These are phyloP conservation scores for Monoraphidium neglectum DNA, from an alignment of 139 green algal species.

Conservation along the genomic window DNA sequence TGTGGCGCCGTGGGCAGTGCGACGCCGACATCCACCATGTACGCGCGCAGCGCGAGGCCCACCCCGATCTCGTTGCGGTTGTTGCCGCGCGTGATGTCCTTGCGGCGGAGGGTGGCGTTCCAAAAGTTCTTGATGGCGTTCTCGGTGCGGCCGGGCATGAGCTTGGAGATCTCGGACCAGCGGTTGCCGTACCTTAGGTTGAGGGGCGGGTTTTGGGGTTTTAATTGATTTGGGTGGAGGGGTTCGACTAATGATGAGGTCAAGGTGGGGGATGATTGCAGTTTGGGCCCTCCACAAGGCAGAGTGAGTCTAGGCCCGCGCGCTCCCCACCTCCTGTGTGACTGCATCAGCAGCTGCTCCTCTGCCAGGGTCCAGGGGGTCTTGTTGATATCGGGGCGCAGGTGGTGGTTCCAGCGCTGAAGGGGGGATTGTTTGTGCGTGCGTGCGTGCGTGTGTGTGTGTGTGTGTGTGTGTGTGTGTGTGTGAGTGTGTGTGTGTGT, in stretches of 20 bases:
- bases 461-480: too few species aligned
- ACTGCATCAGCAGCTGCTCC: constrained; percentile 34
- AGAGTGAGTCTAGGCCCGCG: too few species aligned
- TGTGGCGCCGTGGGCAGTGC: constrained; percentile 3
- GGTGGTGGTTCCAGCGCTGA: constrained; percentile 80
- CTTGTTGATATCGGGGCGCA: constrained; percentile 74
- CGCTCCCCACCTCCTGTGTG: constrained; percentile 27
- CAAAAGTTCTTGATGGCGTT: constrained; percentile 90
- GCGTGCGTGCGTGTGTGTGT: too few species aligned
- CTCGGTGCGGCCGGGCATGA: constrained; percentile 41
- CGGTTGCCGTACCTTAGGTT: constrained; percentile 38
- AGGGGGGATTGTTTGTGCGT: not conserved
- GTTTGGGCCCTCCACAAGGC: not conserved
- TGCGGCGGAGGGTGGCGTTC: constrained; percentile 76
- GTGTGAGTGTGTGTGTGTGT: too few species aligned
- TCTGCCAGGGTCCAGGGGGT: constrained; percentile 69
- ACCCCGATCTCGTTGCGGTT: not conserved
- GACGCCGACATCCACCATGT: constrained; percentile 40
- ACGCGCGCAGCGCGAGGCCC: constrained; percentile 19
- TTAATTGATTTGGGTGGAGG: not conserved
- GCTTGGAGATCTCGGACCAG: constrained; percentile 51
- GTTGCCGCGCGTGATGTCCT: constrained; percentile 23
- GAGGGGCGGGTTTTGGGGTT: not conserved
- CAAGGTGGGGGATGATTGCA: not conserved
- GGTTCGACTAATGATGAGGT: not conserved